Conservation (phyloP, 169 alveolate genomes). For the Cryptosporidium xiaoi region DNA sequence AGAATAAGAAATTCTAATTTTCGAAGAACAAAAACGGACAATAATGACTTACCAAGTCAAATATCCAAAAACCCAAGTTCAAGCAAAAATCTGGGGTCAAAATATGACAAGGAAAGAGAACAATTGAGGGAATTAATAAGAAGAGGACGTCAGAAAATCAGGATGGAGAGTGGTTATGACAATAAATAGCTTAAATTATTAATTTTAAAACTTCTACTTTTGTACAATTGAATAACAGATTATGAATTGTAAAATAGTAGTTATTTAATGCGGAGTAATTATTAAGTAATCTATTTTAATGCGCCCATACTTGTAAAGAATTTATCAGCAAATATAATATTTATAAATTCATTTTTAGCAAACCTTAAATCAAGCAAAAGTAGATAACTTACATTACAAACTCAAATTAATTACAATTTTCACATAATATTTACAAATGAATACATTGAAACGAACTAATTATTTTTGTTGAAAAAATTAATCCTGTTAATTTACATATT, state of each 20-base stretch:
- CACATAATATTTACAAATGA: neutral
- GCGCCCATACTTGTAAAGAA: too few species aligned
- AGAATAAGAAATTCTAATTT: constrained; percentile 1
- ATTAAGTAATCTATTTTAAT: too few species aligned
- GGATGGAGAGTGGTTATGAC: neutral
- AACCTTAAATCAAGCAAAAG: neutral
- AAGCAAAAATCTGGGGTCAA: neutral
- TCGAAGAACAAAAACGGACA: neutral
- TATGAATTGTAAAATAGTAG: too few species aligned
- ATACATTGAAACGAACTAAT: neutral
- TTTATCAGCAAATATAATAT: neutral
- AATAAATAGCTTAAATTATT: neutral
- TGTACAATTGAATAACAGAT: too few species aligned
- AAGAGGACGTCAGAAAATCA: constrained; percentile 50
- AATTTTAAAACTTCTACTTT: too few species aligned
- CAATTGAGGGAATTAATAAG: constrained; percentile 45
- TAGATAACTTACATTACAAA: neutral
- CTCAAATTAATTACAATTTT: neutral
- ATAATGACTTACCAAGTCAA: neutral
- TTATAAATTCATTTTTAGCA: neutral
- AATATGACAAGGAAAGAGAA: constrained; percentile 56
- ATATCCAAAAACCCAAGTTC: neutral
- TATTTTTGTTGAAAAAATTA: neutral
- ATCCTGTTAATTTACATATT: neutral
- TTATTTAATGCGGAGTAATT: too few species aligned